Evolutionary conservation across 2,329 filamentous ascomycete species (phyloP), one percentile per base, ranked within the genome.

Genomic region (Grosmannia clavigera): DNA sequence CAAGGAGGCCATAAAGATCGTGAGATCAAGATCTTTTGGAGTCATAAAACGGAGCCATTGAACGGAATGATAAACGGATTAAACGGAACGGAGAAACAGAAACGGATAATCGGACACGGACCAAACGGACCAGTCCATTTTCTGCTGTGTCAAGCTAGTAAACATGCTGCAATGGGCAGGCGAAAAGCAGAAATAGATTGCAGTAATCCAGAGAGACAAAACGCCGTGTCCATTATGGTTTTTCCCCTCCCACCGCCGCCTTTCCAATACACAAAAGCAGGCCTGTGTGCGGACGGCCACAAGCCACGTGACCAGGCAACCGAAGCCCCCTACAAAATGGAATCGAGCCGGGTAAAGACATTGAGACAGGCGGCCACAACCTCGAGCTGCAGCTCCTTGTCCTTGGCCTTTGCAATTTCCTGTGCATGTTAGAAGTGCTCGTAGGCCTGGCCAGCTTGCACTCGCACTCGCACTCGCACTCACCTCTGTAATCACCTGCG

Each of bases 261-360:
- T 63, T 58, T 61, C 60, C 61, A 63, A 61, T 55, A 58, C 59
- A 55, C 33, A 60, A 48, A 59, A 50, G 46, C 25, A 53, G 29
- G 27, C 51, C 4, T 48, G 43, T 46, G 14, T 46, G 5, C 29
- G 29, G 43, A 46, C 19, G 22, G 14, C 12, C n/a, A 11, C 25
- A 52, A 5, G 27, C 14, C 25, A 27, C 14, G 16, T 7, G 25
- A 11, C 2, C 5, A 3, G 3, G 5, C 11, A n/a, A 12, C 14
- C 51, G 10, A 54, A 14, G 2, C 33, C 33, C 16, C 3, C 77
- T 82, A 99, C 72, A 99, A 85, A 63, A 99, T 80, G 58, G 94
- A 97, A 77, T 99, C 94, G 69, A 99, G 87, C 71, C 92, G 85
- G 65, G 94, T 99, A 74, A 99, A 99, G 69, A 99, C 94, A 76